These are phyloP conservation scores for Beauveria scarabaeidicola DNA, from an alignment of 2,329 filamentous ascomycete species.

Conservation along the genomic window DNA sequence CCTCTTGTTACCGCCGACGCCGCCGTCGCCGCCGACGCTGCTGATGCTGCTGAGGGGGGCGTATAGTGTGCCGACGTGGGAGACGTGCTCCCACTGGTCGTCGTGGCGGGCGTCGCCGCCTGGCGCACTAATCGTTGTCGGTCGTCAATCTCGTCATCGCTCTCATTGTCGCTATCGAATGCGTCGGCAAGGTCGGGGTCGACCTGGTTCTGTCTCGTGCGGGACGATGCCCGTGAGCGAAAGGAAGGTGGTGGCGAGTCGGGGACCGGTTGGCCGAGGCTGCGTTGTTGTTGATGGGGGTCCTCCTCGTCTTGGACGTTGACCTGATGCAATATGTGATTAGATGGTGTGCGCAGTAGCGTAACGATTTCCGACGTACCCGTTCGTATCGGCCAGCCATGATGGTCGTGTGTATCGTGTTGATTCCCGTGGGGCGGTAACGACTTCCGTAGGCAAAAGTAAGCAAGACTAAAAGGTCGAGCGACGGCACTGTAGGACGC, in stretches of 20 bases:
- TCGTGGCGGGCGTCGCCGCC: constrained; percentile 27
- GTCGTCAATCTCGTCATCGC: constrained; percentile 65
- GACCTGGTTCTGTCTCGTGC: constrained; percentile 38
- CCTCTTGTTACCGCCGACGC: constrained; percentile 7
- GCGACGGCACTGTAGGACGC: not conserved
- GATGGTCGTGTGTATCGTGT: constrained; percentile 17
- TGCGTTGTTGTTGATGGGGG: constrained; percentile 12
- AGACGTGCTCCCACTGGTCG: constrained; percentile 3
- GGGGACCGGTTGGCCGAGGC: constrained; percentile 32
- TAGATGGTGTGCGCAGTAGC: not conserved
- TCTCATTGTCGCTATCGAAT: constrained; percentile 75
- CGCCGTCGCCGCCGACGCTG: constrained; percentile 23
- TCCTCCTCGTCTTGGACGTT: constrained; percentile 52
- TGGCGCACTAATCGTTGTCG: constrained; percentile 77
- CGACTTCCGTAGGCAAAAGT: not conserved
- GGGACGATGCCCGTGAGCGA: constrained; percentile 67
- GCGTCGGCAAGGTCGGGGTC: constrained; percentile 84
- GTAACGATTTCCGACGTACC: constrained; percentile 30
- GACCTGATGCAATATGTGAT: constrained; percentile 34
- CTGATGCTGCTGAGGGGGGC: constrained; percentile 25
- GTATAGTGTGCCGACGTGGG: constrained; percentile 16
- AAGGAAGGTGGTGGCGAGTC: constrained; percentile 74
- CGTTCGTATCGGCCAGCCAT: constrained; percentile 52
- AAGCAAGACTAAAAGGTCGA: not conserved
- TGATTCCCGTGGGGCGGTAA: not conserved